Evolutionary conservation across 495 filamentous ascomycete species (phyloP), one percentile per base, ranked within the genome.

Genomic region (Penicillium chermesinum): DNA sequence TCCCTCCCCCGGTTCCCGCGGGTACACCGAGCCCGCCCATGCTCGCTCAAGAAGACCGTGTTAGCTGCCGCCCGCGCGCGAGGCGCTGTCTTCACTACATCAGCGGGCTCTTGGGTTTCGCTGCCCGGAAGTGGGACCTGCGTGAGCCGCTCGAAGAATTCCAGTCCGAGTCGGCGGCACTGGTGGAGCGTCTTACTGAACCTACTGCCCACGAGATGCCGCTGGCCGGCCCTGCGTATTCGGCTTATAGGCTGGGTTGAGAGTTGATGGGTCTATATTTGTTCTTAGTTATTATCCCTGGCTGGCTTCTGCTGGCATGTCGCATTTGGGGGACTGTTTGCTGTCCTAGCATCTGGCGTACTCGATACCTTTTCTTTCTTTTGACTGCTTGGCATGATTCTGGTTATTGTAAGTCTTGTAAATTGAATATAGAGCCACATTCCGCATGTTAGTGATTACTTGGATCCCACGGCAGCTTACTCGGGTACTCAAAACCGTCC

Each of bases 21-120:
- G 70, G 69, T 1, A 66, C 62, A 4, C 65, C 66, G 4, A 54
- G 55, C 13, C 66, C 71, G 5, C 71, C 70, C 2, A 49, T 65
- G 12, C 49, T 73, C n/a, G 63, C 49, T 10, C 52, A 45, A 14
- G 65, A 70, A 16, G 67, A 71, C 44, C 59, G 62, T 5, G 54
- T 72, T 48, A 65, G 67, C 21, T 69, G 61, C 15, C 60, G 61
- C 19, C 53, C 62, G 12, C 70, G 70, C 15, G 67, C 67, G 4
- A 50, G 61, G 19, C 62, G 65, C 27, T 70, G 62, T 40, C 56
- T 75, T 5, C 40, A 46, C 2, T 66, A 69, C 37, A 58, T 64
- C 12, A 55, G 57, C 5, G 61, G 64, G 18, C 40, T 75, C 25
- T 54, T 75, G 0, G 54, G 60, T 16, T 64, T 63, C 36, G 62